Conservation (phyloP, 2,329 filamentous ascomycete species). For the Aspergillus novoparasiticus region DNA sequence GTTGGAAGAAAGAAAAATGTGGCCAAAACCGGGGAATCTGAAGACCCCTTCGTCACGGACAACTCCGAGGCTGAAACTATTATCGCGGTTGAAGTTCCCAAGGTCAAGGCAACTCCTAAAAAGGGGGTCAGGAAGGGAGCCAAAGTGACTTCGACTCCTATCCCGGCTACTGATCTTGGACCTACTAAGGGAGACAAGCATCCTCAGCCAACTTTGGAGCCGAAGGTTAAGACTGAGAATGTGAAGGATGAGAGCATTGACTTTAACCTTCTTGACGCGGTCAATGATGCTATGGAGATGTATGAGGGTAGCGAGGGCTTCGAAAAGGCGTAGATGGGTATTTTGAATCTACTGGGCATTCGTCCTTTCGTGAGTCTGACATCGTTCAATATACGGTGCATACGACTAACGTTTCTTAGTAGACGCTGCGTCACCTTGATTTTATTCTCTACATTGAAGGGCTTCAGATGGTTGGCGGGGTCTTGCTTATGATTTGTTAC, state of each 20-base stretch:
- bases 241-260: not conserved
- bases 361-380: not conserved
- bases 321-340: not conserved
- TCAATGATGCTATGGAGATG: not conserved
- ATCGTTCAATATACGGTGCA: too few species aligned
- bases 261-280: not conserved
- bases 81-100: not conserved
- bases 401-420: not conserved
- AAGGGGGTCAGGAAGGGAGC: conserved; percentile 11
- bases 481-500: not conserved
- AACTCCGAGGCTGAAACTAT: not conserved
- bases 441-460: not conserved
- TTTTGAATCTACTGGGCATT: not conserved
- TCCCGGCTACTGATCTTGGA: conserved; percentile 18
- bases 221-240: not conserved
- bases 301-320: not conserved
- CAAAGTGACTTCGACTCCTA: conserved; percentile 20
- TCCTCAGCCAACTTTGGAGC: not conserved
- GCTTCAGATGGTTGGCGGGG: not conserved
- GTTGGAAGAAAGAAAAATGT: not conserved
- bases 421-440: not conserved
- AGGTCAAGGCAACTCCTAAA: not conserved
- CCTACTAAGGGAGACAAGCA: not conserved
- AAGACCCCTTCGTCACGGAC: not conserved
- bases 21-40: not conserved